These are phyloP conservation scores for Monosporozyma solicola DNA, from an alignment of 805 yeast genomes.

Conservation along the genomic window DNA sequence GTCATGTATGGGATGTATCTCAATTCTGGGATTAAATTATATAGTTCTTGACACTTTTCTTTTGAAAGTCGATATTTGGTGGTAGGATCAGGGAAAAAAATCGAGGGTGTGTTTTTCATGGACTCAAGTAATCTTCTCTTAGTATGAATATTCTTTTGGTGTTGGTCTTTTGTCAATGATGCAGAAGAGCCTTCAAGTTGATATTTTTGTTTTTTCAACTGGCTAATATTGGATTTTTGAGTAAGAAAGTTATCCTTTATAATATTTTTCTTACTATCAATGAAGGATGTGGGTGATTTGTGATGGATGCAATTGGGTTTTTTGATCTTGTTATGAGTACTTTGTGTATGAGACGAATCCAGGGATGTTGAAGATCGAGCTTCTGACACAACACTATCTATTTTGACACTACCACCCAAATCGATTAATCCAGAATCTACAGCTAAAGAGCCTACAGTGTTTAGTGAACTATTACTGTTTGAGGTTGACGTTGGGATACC, in stretches of 20 bases:
- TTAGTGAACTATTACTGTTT: background rate
- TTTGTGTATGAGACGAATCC: background rate
- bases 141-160: background rate
- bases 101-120: conserved; percentile 13
- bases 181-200: background rate
- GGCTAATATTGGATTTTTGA: conserved; percentile 14
- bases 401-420: background rate
- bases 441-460: background rate
- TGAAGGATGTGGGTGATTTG: conserved; percentile 5
- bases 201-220: conserved; percentile 10
- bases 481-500: background rate
- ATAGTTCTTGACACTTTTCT: conserved; percentile 8
- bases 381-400: background rate
- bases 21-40: conserved; percentile 15
- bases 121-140: conserved; percentile 9
- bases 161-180: background rate
- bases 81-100: conserved; percentile 16
- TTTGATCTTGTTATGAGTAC: background rate
- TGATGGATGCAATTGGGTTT: background rate
- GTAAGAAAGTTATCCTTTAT: conserved; percentile 14
- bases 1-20: conserved; percentile 8
- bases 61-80: conserved; percentile 13
- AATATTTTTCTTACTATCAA: conserved; percentile 7
- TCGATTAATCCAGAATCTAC: background rate
- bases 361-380: background rate